Base-by-base conservation (phyloP, 148 eudicot genomes). In the Linanthus parryae region DNA sequence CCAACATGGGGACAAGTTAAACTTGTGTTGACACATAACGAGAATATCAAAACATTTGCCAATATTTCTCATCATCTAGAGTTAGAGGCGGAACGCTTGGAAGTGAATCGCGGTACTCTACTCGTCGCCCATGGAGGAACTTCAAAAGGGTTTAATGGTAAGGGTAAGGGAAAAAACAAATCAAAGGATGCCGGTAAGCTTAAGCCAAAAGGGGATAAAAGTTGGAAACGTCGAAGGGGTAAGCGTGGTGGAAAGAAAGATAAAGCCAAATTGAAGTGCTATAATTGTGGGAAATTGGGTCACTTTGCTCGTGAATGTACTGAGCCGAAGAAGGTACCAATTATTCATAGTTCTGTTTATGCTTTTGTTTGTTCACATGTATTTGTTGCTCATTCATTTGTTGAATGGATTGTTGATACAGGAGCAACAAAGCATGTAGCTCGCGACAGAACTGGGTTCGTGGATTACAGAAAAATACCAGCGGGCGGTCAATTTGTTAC, bases 371-470 rank as follows among this genome's bases (percentile, higher is more conserved):
- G 54, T 16, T 7, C 23, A 2, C 5, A 48, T 24, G 52, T 25
- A 0, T 26, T 48, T 23, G 19, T 48, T 8, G 15, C 52, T 48
- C 11, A 31, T 20, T 49, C 1, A 29, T 25, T 49, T 8, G 23
- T 16, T 49, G 54, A 39, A 29, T 49, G 54, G 24, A 49, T 49
- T 49, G 15, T 49, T 6, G 39, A 49, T 13, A 19, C 15, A 2
- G 17, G 39, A 30, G 54, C 24, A 49, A 49, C 54, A n/a, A 40
- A 40, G 7, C 20, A 40, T 16, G 0, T 40, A 18, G 1, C 8
- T 2, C 5, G 44, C 5, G 39, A 49, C 31, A 1, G n/a, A 29
- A 13, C 54, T 16, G 14, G 19, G 18, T 49, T 1, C 19, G 38
- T 49, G 31, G 39, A 49, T 49, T 30, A 49, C 18, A 14, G 23